Evolutionary conservation across 164 flowering plant genomes (phyloP).

Genomic region (Macadamia integrifolia): DNA sequence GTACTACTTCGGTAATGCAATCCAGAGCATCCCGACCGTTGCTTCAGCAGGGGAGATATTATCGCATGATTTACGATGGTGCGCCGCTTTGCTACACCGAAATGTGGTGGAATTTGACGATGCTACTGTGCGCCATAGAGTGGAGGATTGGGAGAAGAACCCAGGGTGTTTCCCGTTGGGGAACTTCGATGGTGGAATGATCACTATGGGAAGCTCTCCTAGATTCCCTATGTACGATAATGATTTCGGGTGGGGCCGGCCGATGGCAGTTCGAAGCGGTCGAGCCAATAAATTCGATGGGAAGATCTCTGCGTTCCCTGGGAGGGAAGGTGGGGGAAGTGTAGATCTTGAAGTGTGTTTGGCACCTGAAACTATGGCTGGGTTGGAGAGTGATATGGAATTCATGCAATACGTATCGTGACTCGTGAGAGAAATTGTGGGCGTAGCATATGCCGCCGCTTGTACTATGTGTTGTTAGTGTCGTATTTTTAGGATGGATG

Average conservation of each 20-base stretch:
- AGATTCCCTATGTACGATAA: slow-evolving; percentile 70
- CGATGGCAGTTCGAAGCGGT: slow-evolving; percentile 60
- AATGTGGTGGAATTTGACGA: slow-evolving; percentile 49
- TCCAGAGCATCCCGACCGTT: slow-evolving; percentile 57
- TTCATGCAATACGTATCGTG: slow-evolving; percentile 32
- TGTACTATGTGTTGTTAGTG: no score
- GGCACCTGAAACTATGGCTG: slow-evolving; percentile 48
- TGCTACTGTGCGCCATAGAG: slow-evolving; percentile 36
- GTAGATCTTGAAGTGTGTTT: slow-evolving; percentile 68
- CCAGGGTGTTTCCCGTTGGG: slow-evolving; percentile 59
- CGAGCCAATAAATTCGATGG: slow-evolving; percentile 66
- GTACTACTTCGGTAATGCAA: slow-evolving; percentile 85
- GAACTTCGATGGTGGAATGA: slow-evolving; percentile 57
- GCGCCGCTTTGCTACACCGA: slow-evolving; percentile 41
- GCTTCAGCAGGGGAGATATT: slow-evolving; percentile 45
- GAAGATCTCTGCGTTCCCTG: slow-evolving; percentile 63
- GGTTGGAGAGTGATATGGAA: slow-evolving; percentile 38
- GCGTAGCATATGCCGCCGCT: no score
- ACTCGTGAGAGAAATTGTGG: no score
- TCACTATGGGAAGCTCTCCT: slow-evolving; percentile 72
- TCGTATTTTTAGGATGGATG: no score
- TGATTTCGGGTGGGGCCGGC: slow-evolving; percentile 74
- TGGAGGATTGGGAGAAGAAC: slow-evolving; percentile 45
- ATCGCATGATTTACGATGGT: slow-evolving; percentile 33
- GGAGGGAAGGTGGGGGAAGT: slow-evolving; percentile 52